Evolutionary conservation across 768 basidiomycete species (phyloP), one percentile per base, ranked within the genome.

Genomic region (Pisolithus orientalis): DNA sequence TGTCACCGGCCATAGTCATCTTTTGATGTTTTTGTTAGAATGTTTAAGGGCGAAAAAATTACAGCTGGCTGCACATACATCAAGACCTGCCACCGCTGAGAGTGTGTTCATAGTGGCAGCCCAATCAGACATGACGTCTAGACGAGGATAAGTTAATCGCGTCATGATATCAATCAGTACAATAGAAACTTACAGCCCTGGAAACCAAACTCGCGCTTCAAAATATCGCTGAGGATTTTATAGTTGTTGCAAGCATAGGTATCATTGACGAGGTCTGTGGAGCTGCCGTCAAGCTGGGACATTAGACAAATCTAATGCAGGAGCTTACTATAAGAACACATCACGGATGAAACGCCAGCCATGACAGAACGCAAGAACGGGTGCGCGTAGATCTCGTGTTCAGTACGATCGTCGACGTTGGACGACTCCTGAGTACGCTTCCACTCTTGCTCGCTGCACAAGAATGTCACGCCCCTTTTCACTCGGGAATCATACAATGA

Each of bases 1-100:
- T 73, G 53, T 82, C 84, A 60, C 84, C 84, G 45, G 85, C 84
- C 84, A 86, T 86, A 0, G 80, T 83, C 84, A 85, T 83, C 82
- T 45, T 31, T 84, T 28, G 49, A 25, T 50, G 34, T 31, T 14
- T 47, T 5, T 39, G 27, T 39, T n/a, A 51, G 47, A n/a, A 40
- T 34, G 14, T 8, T 14, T 27, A 29, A 6, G 17, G 21, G 8
- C 31, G n/a, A 28, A 4, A 31, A 13, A 21, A 1, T 3, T 5
- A 27, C n/a, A 9, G 37, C 1, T 1, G 5, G 48, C 59, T 37
- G 31, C 32, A 64, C 79, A 49, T 51, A 82, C 84, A 60, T 85
- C 84, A 11, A 85, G 73, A 16, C 85, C 85, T 31, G 72, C 66
- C 54, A 83, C 83, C 10, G 80, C 79, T 1, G 81, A 76, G 4